Evolutionary conservation across 1,284 basidiomycete genomes (phyloP).

Genomic region (Fomitopsis palustris): DNA sequence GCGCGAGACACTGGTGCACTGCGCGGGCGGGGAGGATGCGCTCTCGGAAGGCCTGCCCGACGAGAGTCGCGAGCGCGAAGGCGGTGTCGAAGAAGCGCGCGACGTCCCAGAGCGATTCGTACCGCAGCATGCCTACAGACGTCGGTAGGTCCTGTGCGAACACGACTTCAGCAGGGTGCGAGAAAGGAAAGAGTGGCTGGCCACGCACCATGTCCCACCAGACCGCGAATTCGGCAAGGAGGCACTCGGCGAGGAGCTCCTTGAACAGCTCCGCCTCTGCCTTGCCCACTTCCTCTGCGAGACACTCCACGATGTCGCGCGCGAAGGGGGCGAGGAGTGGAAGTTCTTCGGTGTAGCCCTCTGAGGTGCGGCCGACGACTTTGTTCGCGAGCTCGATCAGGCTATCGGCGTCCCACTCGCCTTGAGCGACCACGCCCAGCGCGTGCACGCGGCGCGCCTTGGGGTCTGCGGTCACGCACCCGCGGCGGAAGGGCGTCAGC

Average conservation of each 20-base stretch:
- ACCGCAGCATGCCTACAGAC: conserved; percentile 6
- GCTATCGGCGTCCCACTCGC: conserved; percentile 13
- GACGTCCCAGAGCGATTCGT: conserved; percentile 6
- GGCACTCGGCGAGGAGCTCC: conserved; percentile 25
- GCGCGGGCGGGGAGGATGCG: conserved; percentile 21
- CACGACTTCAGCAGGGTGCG: not conserved
- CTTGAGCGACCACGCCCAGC: conserved; percentile 14
- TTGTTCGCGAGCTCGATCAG: conserved; percentile 17
- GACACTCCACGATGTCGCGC: conserved; percentile 21
- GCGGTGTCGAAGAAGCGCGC: conserved; percentile 22
- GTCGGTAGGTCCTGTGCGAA: conserved; percentile 8
- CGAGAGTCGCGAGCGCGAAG: conserved; percentile 25
- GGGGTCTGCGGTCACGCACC: conserved; percentile 5
- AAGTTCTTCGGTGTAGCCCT: conserved; percentile 12
- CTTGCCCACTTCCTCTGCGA: conserved; percentile 18
- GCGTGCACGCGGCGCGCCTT: conserved; percentile 11
- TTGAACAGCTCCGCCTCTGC: conserved; percentile 25
- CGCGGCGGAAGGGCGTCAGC: conserved; percentile 15
- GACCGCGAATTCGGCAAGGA: conserved; percentile 28
- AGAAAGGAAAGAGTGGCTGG: not conserved
- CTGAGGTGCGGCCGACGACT: conserved; percentile 17
- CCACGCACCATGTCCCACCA: conserved; percentile 33
- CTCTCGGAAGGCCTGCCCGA: conserved; percentile 30
- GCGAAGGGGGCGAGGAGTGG: conserved; percentile 27
- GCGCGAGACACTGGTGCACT: conserved; percentile 24